Conservation (phyloP, 345 rosid genomes). For the Eucalyptus virginea region DNA sequence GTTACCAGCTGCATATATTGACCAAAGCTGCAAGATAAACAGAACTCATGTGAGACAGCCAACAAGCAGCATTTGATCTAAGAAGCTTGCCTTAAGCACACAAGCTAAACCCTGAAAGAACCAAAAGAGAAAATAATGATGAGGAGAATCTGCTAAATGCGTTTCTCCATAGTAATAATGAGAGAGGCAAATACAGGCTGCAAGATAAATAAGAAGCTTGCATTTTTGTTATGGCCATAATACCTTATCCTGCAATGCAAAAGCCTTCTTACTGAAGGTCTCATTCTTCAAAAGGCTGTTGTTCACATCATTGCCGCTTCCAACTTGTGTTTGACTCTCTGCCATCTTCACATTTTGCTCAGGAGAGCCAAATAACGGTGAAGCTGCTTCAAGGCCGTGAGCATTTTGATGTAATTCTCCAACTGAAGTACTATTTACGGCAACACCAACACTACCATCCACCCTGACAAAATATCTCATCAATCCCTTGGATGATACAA, state of each 20-base stretch:
- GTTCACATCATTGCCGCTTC: constrained; percentile 25
- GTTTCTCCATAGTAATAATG: background rate
- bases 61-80: background rate
- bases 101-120: background rate
- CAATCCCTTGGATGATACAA: background rate
- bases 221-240: background rate
- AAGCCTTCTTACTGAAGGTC: constrained; percentile 64
- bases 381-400: constrained; percentile 12
- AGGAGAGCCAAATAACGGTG: constrained; percentile 10
- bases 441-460: constrained; percentile 21
- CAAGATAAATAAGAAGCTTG: background rate
- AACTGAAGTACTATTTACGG: constrained; percentile 9
- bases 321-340: constrained; percentile 21
- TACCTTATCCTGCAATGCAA: constrained; percentile 96
- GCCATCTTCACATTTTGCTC: constrained; percentile 26
- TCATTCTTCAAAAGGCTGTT: constrained; percentile 48
- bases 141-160: background rate
- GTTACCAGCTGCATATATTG: constrained; percentile 95
- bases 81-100: background rate
- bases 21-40: constrained; percentile 62
- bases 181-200: background rate
- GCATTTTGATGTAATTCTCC: constrained; percentile 16
- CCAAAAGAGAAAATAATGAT: background rate
- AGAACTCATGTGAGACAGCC: background rate
- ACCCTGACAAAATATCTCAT: constrained; percentile 10